Evolutionary conservation across 1,284 basidiomycete species (phyloP).

Genomic region (Omphalotus olearius): DNA sequence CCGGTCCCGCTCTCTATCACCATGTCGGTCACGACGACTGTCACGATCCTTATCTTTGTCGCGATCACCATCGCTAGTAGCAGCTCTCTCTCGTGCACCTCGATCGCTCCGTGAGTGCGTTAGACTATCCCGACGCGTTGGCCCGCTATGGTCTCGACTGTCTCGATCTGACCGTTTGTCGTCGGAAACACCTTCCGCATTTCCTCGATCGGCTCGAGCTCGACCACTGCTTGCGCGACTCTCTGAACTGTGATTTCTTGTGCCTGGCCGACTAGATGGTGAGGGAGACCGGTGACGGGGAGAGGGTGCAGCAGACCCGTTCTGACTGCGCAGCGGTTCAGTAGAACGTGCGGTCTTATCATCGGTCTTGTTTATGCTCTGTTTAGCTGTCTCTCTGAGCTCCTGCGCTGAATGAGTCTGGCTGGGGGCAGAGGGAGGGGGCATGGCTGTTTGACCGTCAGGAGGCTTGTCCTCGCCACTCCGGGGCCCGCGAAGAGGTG

Average conservation of each 20-base stretch:
- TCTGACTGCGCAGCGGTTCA: constrained; percentile 37
- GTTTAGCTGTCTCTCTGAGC: constrained; percentile 71
- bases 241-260: constrained; percentile 66
- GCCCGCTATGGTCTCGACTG: constrained; percentile 29
- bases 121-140: constrained; percentile 40
- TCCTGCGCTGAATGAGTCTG: constrained; percentile 79
- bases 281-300: constrained; percentile 63
- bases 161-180: constrained; percentile 51
- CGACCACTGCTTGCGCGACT: constrained; percentile 69
- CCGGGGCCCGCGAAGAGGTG: constrained; percentile 13
- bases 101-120: constrained; percentile 45
- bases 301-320: constrained; percentile 48
- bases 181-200: constrained; percentile 39
- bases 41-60: constrained; percentile 27
- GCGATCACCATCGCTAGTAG: constrained; percentile 10
- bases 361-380: constrained; percentile 40
- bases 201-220: constrained; percentile 45
- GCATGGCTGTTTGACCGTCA: constrained; percentile 53
- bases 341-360: constrained; percentile 34
- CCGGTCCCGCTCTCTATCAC: constrained; percentile 32
- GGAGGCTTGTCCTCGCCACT: constrained; percentile 28
- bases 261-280: constrained; percentile 61
- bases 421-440: constrained; percentile 73
- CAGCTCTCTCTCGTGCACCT: constrained; percentile 31
- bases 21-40: constrained; percentile 40